Evolutionary conservation across 306 rosid species (phyloP).

Genomic region (Vigna nakashimae): DNA sequence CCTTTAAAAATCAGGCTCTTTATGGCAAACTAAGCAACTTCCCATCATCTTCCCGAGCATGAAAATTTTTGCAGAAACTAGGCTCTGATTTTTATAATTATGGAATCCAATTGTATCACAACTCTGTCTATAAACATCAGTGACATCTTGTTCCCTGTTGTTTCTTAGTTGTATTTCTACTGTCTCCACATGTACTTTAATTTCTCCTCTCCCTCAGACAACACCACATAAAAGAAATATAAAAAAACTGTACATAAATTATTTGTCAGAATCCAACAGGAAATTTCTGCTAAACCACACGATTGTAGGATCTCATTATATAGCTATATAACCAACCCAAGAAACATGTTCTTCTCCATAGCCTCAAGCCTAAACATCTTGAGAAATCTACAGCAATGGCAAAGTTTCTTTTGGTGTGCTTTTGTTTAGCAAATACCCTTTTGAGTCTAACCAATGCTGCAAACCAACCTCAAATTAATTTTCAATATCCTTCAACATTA

Average conservation of each 20-base stretch:
- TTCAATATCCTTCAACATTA: constrained; percentile 33
- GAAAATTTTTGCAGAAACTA: too few relatives aligned
- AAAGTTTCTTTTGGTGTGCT: constrained; percentile 48
- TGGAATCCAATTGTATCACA: too few relatives aligned
- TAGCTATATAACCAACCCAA: constrained; percentile 37
- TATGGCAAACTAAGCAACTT: constrained; percentile 41
- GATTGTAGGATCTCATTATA: constrained; percentile 47
- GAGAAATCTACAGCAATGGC: constrained; percentile 51
- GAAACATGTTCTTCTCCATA: constrained; percentile 40
- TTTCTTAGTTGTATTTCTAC: constrained; percentile 61
- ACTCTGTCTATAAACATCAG: too few relatives aligned
- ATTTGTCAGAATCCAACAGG: constrained; percentile 50
- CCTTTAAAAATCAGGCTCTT: too few relatives aligned
- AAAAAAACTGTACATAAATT: neutral
- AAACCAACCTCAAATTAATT: constrained; percentile 35
- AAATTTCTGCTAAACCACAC: constrained; percentile 67
- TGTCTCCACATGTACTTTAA: constrained; percentile 51
- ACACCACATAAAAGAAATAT: constrained; percentile 41
- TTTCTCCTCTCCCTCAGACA: constrained; percentile 58
- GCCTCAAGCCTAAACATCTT: constrained; percentile 21
- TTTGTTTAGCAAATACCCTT: constrained; percentile 54
- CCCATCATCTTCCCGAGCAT: constrained; percentile 50
- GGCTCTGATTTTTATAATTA: too few relatives aligned
- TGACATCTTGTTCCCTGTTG: constrained; percentile 71
- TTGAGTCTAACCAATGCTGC: constrained; percentile 46